Evolutionary conservation across 352 stramenopile species (phyloP), one percentile per base, ranked within the genome.

Genomic region (Pythium myriotylum): DNA sequence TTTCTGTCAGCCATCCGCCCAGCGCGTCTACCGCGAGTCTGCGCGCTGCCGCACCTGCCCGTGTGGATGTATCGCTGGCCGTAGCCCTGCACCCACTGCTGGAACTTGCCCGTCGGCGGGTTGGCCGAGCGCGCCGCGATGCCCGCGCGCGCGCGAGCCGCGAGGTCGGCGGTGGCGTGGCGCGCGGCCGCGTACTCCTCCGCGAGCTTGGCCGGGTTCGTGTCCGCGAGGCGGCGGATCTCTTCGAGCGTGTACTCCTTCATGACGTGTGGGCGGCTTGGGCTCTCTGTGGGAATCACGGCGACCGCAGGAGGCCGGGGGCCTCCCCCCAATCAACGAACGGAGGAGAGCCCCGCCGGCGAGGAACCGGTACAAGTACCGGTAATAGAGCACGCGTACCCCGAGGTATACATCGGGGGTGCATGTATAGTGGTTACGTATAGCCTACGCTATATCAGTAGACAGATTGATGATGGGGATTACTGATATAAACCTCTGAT

Each of bases 211-310:
- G 78, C 75, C 41, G 81, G 81, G 72, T 88, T 82, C 16, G 61
- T 85, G 63, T 91, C 81, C 53, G 79, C 79, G 59, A 91, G 72
- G 69, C 79, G 77, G 77, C 81, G 81, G 75, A 91, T 91, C 54
- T 91, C 81, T 70, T 91, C 81, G 55, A 91, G 72, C 72, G 79
- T 89, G 72, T 88, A 91, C 66, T 86, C 81, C 74, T 86, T 86
- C 29, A 35, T 10, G 49, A 17, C 23, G 41, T 57, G 46, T 52
- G 56, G 20, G 47, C 49, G 48, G 33, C 37, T 59, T 43, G 58
- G 32, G 46, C 39, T 62, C 27, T 64, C 47, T 50, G 56, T 22
- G 35, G 35, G 57, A 64, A 64, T 56, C 57, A 50, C 37, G 40
- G 33, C 27, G 29, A 40, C 45, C 22, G 45, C 32, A 41, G 29